A percentile compares a stretch with the other conserved stretches of the same genome.
Evolutionary conservation across 1,139 yeast species (phyloP).

Genomic region (Meyerozyma guilliermondii): DNA sequence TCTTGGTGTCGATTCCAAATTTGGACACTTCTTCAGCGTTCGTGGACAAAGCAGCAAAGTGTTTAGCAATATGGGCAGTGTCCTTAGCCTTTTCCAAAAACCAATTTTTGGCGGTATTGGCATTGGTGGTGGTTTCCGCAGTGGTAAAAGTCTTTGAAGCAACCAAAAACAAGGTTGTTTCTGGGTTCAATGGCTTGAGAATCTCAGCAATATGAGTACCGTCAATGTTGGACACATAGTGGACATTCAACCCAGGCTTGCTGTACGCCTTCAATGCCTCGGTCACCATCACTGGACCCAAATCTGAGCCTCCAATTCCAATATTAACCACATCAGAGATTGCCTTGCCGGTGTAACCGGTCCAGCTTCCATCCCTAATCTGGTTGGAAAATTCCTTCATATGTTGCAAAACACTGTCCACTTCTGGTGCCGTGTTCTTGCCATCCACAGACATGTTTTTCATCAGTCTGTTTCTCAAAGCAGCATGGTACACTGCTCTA

Average conservation of each 20-base stretch:
- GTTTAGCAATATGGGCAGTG: conserved; percentile 78
- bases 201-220: conserved; percentile 97
- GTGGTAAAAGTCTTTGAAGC: conserved; percentile 99
- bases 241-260: conserved; percentile 68
- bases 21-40: conserved; percentile 85
- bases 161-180: conserved; percentile 87
- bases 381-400: conserved; percentile 91
- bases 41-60: conserved; percentile 94
- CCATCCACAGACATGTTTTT: conserved; percentile 88
- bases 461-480: conserved; percentile 86
- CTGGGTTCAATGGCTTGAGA: conserved; percentile 71
- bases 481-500: conserved; percentile 95
- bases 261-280: conserved; percentile 93
- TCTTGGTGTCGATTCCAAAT: conserved; percentile 94
- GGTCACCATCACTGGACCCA: conserved; percentile 99
- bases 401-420: conserved; percentile 84
- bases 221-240: conserved; percentile 96
- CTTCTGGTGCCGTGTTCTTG: conserved; percentile 81
- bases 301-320: conserved; percentile 98
- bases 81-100: conserved; percentile 72
- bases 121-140: conserved; percentile 95
- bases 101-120: conserved; percentile 93
- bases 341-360: conserved; percentile 91
- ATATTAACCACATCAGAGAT: conserved; percentile 94
- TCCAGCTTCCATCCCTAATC: conserved; percentile 92